Evolutionary conservation across 1,139 yeast genomes (phyloP).

Genomic region (Suhomyces yuchorum): DNA sequence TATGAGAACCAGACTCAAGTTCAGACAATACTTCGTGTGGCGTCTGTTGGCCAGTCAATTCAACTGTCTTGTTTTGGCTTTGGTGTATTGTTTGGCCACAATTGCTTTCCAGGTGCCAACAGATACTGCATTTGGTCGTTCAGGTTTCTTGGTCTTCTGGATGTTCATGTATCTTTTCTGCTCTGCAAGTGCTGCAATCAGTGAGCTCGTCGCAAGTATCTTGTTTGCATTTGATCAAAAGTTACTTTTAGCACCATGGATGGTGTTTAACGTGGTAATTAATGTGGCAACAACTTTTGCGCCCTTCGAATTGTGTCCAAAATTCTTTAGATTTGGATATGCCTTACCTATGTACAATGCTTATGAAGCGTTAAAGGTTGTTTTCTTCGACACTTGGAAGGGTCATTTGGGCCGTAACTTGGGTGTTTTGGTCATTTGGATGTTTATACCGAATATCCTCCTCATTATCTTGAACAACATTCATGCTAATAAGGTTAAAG

Average conservation of each 20-base stretch:
- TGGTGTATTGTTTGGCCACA: conserved; percentile 59
- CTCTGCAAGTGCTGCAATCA: conserved; percentile 60
- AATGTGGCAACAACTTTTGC: conserved; percentile 65
- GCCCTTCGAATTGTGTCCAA: conserved; percentile 55
- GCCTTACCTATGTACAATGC: conserved; percentile 67
- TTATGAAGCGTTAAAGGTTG: conserved; percentile 55
- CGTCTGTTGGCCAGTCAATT: conserved; percentile 50
- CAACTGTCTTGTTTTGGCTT: conserved; percentile 53
- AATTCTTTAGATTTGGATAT: conserved; percentile 63
- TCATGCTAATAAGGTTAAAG: conserved; percentile 1
- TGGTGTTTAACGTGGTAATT: conserved; percentile 60
- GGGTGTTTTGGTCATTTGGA: conserved; percentile 63
- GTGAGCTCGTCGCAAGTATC: conserved; percentile 47
- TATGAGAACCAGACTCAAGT: conserved; percentile 36
- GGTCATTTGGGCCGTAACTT: conserved; percentile 58
- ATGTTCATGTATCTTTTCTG: conserved; percentile 45
- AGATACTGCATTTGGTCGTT: conserved; percentile 53
- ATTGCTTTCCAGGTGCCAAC: conserved; percentile 61
- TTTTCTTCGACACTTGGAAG: conserved; percentile 58
- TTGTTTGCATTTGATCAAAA: conserved; percentile 43
- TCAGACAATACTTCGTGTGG: conserved; percentile 49
- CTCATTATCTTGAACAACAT: conserved; percentile 9
- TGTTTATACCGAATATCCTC: conserved; percentile 43
- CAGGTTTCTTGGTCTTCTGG: conserved; percentile 60
- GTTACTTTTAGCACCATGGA: conserved; percentile 56